Evolutionary conservation across 805 yeast genomes (phyloP).

Genomic region (Candida bentonensis): DNA sequence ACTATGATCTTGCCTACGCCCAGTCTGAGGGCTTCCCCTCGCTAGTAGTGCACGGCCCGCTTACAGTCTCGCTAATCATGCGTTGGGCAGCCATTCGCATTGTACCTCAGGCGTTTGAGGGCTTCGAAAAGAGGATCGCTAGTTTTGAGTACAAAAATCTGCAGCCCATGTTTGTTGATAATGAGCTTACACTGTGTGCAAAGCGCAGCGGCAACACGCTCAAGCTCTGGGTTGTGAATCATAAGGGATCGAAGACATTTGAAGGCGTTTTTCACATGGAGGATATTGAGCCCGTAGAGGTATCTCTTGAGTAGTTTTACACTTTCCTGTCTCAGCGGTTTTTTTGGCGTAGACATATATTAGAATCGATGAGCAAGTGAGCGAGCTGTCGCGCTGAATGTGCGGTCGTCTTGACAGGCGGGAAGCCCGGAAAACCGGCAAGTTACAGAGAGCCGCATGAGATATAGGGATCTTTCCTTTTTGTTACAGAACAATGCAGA

Average conservation of each 20-base stretch:
- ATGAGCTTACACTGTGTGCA: conserved; percentile 16
- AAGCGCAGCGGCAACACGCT: conserved; percentile 21
- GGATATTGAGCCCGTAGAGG: not conserved
- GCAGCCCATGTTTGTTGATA: conserved; percentile 35
- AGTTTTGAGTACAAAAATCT: conserved; percentile 34
- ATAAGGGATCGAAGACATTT: conserved; percentile 10
- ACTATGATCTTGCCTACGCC: conserved; percentile 50
- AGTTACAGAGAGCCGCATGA: too few relatives aligned
- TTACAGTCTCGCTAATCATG: conserved; percentile 46
- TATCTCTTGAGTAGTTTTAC: not conserved
- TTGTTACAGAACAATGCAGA: too few relatives aligned
- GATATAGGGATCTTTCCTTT: too few relatives aligned
- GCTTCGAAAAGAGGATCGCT: conserved; percentile 14
- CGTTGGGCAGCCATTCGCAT: conserved; percentile 30
- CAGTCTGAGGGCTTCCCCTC: conserved; percentile 44
- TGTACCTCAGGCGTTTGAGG: conserved; percentile 7
- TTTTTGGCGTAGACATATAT: too few relatives aligned
- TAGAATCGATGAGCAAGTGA: too few relatives aligned
- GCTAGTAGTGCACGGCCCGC: conserved; percentile 69
- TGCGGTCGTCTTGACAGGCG: too few relatives aligned
- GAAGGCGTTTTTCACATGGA: conserved; percentile 11
- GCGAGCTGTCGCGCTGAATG: too few relatives aligned
- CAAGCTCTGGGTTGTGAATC: conserved; percentile 16
- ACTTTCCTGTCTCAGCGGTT: too few relatives aligned
- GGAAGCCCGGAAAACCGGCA: too few relatives aligned